These are phyloP conservation scores for Entrophospora sp. DNA, from an alignment of 192 early-diverging fungal genomes.

Conservation along the genomic window DNA sequence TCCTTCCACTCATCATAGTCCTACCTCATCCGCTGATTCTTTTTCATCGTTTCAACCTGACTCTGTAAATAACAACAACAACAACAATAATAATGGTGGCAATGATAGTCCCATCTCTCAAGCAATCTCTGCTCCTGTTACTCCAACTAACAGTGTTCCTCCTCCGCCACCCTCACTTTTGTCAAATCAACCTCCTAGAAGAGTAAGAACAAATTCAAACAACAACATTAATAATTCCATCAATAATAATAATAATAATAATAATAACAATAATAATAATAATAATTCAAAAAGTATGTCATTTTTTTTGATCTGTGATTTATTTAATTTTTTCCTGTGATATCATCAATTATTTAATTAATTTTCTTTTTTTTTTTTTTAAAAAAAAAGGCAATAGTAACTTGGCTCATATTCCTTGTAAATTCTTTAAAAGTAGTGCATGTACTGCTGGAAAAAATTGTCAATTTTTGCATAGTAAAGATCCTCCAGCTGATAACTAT, in stretches of 20 bases:
- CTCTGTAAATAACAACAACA: too few relatives aligned
- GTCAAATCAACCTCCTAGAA: conserved; percentile 7
- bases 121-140: conserved; percentile 18
- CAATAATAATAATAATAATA: conserved; percentile 3
- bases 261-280: neutral
- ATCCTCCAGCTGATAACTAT: conserved; percentile 47
- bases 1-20: too few relatives aligned
- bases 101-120: conserved; percentile 17
- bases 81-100: too few relatives aligned
- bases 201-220: neutral
- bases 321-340: neutral
- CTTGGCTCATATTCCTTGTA: conserved; percentile 60
- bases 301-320: neutral
- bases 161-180: too few relatives aligned
- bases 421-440: conserved; percentile 68
- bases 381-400: conserved; percentile 15
- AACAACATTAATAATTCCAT: neutral
- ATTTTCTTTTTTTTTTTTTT: conserved; percentile 4
- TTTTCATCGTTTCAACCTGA: too few relatives aligned
- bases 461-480: conserved; percentile 63
- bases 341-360: too few relatives aligned
- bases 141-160: conserved; percentile 10
- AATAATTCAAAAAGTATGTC: neutral
- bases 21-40: too few relatives aligned
- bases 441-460: conserved; percentile 71